Conservation (phyloP, 352 stramenopile species). For the Peronospora belbahrii region DNA sequence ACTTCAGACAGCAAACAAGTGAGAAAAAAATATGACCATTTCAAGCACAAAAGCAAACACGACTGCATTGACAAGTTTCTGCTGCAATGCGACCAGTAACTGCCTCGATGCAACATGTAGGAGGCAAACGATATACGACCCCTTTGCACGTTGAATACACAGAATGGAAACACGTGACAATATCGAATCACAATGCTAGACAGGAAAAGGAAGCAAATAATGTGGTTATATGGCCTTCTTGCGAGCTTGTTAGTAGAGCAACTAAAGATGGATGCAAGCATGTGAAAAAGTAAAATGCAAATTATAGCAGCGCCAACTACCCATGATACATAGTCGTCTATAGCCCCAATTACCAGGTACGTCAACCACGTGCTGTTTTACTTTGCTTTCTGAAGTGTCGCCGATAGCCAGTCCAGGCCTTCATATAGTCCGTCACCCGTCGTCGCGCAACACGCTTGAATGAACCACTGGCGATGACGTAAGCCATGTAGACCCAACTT, state of each 20-base stretch:
- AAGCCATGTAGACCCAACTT: constrained; percentile 96
- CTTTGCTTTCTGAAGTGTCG: constrained; percentile 62
- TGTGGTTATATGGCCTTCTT: constrained; percentile 4
- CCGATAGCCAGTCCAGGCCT: constrained; percentile 96
- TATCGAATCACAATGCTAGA: neutral
- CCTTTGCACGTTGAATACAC: too few species aligned
- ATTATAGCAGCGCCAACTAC: constrained; percentile 29
- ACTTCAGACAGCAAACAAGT: too few species aligned
- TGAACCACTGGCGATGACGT: constrained; percentile 98
- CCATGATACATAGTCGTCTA: constrained; percentile 36
- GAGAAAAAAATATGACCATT: too few species aligned
- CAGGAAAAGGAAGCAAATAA: neutral
- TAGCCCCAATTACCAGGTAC: constrained; percentile 20
- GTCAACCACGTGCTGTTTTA: constrained; percentile 20
- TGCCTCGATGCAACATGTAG: too few species aligned
- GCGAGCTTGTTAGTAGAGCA: neutral
- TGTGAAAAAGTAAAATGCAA: constrained; percentile 13
- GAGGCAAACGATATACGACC: too few species aligned
- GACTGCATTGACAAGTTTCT: too few species aligned
- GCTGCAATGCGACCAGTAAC: too few species aligned
- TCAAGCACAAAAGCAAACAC: too few species aligned
- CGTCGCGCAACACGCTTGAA: constrained; percentile 98
- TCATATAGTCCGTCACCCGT: constrained; percentile 98
- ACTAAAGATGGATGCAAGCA: constrained; percentile 5
- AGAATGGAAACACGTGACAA: too few species aligned